Base-by-base conservation (phyloP, 495 filamentous ascomycete genomes). In the Penicillium steckii region DNA sequence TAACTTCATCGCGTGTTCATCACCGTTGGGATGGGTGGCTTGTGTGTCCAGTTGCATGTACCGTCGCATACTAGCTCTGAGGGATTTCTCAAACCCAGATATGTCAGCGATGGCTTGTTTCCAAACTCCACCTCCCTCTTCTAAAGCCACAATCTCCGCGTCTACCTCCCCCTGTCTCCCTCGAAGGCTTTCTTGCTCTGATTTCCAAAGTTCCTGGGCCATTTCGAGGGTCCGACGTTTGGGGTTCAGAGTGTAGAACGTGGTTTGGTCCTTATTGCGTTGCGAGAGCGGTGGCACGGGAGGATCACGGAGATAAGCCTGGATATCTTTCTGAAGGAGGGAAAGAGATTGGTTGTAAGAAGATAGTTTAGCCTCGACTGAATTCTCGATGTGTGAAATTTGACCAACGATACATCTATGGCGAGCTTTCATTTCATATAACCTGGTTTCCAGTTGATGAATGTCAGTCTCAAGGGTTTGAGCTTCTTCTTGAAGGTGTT, bases 121-220 rank as follows among this genome's bases (percentile, higher is more conserved):
- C 94, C 94, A 98, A 19, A 95, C 71, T 44, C 80, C 72, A 4
- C 81, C 87, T 6, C 94, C 94, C 59, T 94, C 88, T 41, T 94
- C 86, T n/a, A 97, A 67, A 0, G 93, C 94, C 6, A 72, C 59
- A 21, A 82, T 81, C 62, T 98, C 92, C 37, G 71, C 71, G 55
- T 88, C 77, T 6, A 89, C 84, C 33, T 79, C 73, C 19, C 75
- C 56, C 44, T 83, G 82, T 52, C 84, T 81, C 57, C 73, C 68
- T 41, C 78, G 72, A 8, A 92, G 67, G 0, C 74, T 68, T 10
- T 72, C 71, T 21, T 84, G 73, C 65, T 94, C 89, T 6, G 72
- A 74, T 25, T 78, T 74, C 87, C 88, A 96, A 65, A 88, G 85
- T 38, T 91, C 86, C 52, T 76, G 80, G 0, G 87, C 89, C 82